Base-by-base conservation (phyloP, 192 early-diverging fungal genomes). In the Chytriomyces confervae region DNA sequence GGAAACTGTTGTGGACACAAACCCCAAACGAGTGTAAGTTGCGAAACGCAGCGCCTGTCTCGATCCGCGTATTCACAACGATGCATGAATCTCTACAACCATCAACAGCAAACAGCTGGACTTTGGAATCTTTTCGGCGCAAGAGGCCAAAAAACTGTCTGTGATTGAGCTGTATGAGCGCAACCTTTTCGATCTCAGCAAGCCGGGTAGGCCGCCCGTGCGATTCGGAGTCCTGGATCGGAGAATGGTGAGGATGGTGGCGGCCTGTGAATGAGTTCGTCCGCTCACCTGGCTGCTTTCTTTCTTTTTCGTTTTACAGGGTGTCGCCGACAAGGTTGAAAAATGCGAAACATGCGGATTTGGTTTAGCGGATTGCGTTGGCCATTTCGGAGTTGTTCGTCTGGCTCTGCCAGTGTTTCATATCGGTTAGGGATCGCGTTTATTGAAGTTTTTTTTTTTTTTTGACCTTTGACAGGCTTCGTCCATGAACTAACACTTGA, bases 351-450 rank as follows among this genome's bases (percentile, higher is more conserved):
- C 98, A 11, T 99, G 98, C 79, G 92, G 91, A 23, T 88, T 93
- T 79, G 87, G 87, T 70, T 86, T 94, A 78, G 85, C 93, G 78
- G 94, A 97, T 62, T 99, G 98, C 83, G 91, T 95, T 24, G 98
- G 98, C 46, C 98, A 99, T 86, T 99, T 92, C 87, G 98, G 97
- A 18, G 93, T 95, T 75, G 88, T 99, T 45, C 92, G 94, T 62
- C 88, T 99, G 8, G 93, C 91, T 50, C 84, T 98, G 62, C 98
- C 98, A 6, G 94, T 99, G 23, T 99, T 98, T 80, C 98, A 99
- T 61, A 95, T 96, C 87, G 98, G 98, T 74, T 16, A 23, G n/a
- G 8, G 24, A 50, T 16, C 18, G 24, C 16, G 36, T 36, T 36
- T 23, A 64, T 23, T 27, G 66, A 18, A 2, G 13, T 65, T 65